phyloP scores from a whole-genome alignment of 192 early-diverging fungal species.

The Spizellomyces punctatus region DNA sequence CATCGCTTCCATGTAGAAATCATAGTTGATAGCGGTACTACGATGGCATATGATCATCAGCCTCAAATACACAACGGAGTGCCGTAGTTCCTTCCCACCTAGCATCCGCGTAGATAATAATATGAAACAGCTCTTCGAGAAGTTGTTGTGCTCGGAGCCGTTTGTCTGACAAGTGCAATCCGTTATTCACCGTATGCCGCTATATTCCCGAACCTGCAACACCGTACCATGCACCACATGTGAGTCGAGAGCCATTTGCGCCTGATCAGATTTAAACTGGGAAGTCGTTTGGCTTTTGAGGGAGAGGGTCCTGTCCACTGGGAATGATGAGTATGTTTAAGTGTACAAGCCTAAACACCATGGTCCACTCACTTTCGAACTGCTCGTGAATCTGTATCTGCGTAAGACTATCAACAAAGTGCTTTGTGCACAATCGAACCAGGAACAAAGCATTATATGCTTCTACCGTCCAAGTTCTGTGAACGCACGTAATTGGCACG shows the following conservation, averaged over 20 bases:
- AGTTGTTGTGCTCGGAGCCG: constrained; percentile 60
- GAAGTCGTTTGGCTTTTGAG: not conserved
- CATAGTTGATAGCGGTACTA: constrained; percentile 44
- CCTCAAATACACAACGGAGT: not conserved
- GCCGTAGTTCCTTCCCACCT: constrained; percentile 27
- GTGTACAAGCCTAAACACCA: not conserved
- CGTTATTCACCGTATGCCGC: not conserved
- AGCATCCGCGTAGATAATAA: constrained; percentile 59
- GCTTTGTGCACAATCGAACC: constrained; percentile 65
- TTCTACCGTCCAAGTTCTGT: constrained; percentile 60
- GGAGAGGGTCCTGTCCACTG: constrained; percentile 25
- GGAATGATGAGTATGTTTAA: not conserved
- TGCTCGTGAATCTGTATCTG: constrained; percentile 54
- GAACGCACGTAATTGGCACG: not conserved
- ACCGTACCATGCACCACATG: constrained; percentile 18
- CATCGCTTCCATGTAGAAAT: constrained; percentile 68
- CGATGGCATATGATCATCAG: constrained; percentile 13
- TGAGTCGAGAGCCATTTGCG: constrained; percentile 7
- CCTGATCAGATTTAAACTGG: not conserved
- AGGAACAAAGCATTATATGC: constrained; percentile 71
- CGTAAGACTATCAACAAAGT: constrained; percentile 63
- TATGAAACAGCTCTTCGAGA: constrained; percentile 53
- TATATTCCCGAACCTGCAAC: not conserved
- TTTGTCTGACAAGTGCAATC: constrained; percentile 30
- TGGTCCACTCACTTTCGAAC: constrained; percentile 58